Percentiles rank a stretch among this genome's conserved stretches.
phyloP scores from a whole-genome alignment of 2,329 filamentous ascomycete species.

The Neofusicoccum sp. region DNA sequence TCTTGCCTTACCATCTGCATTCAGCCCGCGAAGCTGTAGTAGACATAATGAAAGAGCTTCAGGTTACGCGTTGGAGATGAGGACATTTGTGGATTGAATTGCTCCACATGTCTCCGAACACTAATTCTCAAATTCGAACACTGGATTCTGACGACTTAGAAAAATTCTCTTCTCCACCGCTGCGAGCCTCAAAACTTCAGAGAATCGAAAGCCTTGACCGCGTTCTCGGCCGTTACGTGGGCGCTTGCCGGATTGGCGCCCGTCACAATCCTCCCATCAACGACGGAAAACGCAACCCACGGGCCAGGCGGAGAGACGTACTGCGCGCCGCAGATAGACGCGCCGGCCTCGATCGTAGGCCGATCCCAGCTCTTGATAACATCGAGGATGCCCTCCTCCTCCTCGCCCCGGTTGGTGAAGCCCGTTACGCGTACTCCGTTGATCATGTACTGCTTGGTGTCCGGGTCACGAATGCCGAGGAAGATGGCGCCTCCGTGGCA shows the following conservation, averaged over 20 bases:
- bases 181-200: not conserved
- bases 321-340: conserved; percentile 33
- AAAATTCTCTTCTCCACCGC: too few species aligned
- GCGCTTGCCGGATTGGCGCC: conserved; percentile 41
- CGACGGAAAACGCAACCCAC: conserved; percentile 36
- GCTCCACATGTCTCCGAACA: too few species aligned
- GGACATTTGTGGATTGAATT: too few species aligned
- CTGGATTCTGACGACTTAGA: too few species aligned
- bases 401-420: conserved; percentile 42
- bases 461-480: conserved; percentile 35
- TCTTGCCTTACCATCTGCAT: too few species aligned
- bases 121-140: too few species aligned
- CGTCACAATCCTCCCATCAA: conserved; percentile 40
- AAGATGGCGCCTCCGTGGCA: conserved; percentile 46
- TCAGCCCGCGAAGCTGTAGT: too few species aligned
- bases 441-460: conserved; percentile 39
- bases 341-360: conserved; percentile 36
- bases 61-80: too few species aligned
- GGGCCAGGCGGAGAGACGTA: conserved; percentile 32
- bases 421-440: conserved; percentile 41
- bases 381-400: conserved; percentile 39
- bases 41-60: too few species aligned
- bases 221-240: conserved; percentile 35
- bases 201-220: conserved; percentile 31
- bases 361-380: conserved; percentile 37